A percentile compares a stretch with the other conserved stretches of the same genome.
phyloP scores from a whole-genome alignment of 495 filamentous ascomycete species.

The Evernia prunastri region DNA sequence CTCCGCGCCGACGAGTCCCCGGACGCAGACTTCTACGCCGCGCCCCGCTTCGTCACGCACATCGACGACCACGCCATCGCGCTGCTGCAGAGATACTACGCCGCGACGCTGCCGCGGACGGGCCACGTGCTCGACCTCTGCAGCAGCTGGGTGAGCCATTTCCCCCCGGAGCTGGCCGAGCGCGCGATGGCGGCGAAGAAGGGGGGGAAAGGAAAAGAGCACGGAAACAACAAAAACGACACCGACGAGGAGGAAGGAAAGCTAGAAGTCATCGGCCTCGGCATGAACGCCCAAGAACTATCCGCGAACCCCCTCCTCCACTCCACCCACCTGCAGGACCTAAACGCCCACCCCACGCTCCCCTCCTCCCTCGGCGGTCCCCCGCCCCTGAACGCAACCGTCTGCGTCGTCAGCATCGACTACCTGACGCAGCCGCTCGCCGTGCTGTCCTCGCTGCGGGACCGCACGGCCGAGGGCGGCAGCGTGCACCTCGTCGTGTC shows the following conservation, averaged over 20 bases:
- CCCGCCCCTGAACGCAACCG: slow-evolving; percentile 34
- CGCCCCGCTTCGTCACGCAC: slow-evolving; percentile 42
- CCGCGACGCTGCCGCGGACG: slow-evolving; percentile 24
- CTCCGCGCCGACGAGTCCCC: slow-evolving; percentile 31
- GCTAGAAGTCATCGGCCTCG: slow-evolving; percentile 28
- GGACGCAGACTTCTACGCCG: slow-evolving; percentile 37
- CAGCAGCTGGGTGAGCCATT: slow-evolving; percentile 39
- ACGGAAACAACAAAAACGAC: background rate
- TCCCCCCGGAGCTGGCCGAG: slow-evolving; percentile 29
- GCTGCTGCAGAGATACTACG: slow-evolving; percentile 35
- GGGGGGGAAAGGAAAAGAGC: background rate
- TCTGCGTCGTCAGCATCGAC: slow-evolving; percentile 41
- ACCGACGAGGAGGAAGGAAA: background rate
- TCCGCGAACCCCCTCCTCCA: slow-evolving; percentile 33
- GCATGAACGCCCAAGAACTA: slow-evolving; percentile 38
- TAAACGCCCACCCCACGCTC: slow-evolving; percentile 34
- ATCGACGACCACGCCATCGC: slow-evolving; percentile 42
- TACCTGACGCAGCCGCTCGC: slow-evolving; percentile 38
- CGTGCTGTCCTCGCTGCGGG: slow-evolving; percentile 32
- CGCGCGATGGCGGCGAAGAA: slow-evolving; percentile 3
- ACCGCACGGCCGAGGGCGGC: slow-evolving; percentile 30
- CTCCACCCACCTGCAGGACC: slow-evolving; percentile 29
- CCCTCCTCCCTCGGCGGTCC: background rate
- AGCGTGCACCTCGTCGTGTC: slow-evolving; percentile 39
- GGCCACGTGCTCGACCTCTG: slow-evolving; percentile 40